A percentile compares a stretch with the other conserved stretches of the same genome.
These are phyloP conservation scores for Alternaria panax DNA, from an alignment of 2,329 filamentous ascomycete species.

Conservation along the genomic window DNA sequence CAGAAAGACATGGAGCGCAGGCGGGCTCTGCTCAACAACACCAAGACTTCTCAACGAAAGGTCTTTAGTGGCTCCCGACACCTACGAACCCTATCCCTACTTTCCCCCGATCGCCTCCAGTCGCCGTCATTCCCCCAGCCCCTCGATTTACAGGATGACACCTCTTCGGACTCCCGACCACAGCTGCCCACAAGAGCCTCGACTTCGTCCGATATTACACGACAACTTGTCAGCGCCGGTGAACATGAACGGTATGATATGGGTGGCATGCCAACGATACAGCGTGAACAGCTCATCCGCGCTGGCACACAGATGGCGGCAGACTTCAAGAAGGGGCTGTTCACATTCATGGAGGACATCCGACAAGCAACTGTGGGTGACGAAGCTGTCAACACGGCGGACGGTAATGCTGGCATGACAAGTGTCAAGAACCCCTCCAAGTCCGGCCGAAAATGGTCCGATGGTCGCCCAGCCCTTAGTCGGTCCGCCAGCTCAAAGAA, in stretches of 20 bases:
- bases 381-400: conserved; percentile 67
- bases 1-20: conserved; percentile 74
- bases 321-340: conserved; percentile 87
- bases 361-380: conserved; percentile 95
- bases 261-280: conserved; percentile 39
- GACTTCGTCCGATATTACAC: conserved; percentile 44
- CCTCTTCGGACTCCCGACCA: conserved; percentile 22
- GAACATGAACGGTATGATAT: conserved; percentile 44
- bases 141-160: conserved; percentile 46
- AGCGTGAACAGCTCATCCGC: conserved; percentile 49
- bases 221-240: conserved; percentile 33
- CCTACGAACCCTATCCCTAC: conserved; percentile 75
- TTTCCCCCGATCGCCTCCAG: conserved; percentile 68
- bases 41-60: conserved; percentile 59
- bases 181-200: conserved; percentile 29
- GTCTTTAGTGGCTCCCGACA: conserved; percentile 70
- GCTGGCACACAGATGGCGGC: conserved; percentile 79
- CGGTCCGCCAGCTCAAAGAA: conserved; percentile 46
- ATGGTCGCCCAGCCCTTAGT: conserved; percentile 40
- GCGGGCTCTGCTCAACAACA: conserved; percentile 67
- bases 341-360: conserved; percentile 95
- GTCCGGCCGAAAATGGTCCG: conserved; percentile 36
- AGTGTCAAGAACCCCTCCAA: conserved; percentile 37
- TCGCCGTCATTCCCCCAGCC: conserved; percentile 48
- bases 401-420: conserved; percentile 46